phyloP scores from a whole-genome alignment of 331 rosid species.

The Stylosanthes scabra region DNA sequence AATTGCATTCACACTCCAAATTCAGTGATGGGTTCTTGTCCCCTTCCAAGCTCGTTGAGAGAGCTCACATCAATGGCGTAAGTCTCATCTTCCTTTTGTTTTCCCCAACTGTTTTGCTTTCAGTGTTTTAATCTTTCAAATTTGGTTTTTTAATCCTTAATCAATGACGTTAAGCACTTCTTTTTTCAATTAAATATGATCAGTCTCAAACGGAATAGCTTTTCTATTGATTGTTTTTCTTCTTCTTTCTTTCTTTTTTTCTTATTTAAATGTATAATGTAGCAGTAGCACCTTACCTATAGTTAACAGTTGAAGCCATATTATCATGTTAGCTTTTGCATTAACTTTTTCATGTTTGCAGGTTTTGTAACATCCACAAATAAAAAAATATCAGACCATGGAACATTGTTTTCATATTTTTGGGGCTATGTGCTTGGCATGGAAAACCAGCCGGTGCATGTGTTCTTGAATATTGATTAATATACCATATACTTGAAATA shows the following conservation, averaged over 20 bases:
- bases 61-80: slow-evolving; percentile 89
- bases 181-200: not conserved
- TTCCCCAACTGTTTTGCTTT: not conserved
- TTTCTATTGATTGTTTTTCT: slow-evolving; percentile 15
- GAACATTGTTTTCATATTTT: slow-evolving; percentile 15
- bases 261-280: too few species aligned
- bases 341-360: not conserved
- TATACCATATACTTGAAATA: slow-evolving; percentile 7
- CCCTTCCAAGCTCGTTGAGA: slow-evolving; percentile 88
- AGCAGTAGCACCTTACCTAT: not conserved
- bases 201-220: not conserved
- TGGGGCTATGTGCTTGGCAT: slow-evolving; percentile 16
- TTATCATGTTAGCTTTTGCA: slow-evolving; percentile 5
- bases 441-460: slow-evolving; percentile 13
- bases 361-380: slow-evolving; percentile 5
- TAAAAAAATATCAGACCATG: not conserved
- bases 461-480: not conserved
- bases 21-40: slow-evolving; percentile 95
- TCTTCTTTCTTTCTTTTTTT: not conserved
- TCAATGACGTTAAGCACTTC: not conserved
- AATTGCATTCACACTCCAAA: slow-evolving; percentile 91
- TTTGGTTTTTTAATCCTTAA: slow-evolving; percentile 17
- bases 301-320: not conserved
- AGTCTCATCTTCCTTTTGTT: slow-evolving; percentile 36
- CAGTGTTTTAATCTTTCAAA: not conserved